These are phyloP conservation scores for Gaeumannomyces sp. DNA, from an alignment of 2,329 filamentous ascomycete species.

Conservation along the genomic window DNA sequence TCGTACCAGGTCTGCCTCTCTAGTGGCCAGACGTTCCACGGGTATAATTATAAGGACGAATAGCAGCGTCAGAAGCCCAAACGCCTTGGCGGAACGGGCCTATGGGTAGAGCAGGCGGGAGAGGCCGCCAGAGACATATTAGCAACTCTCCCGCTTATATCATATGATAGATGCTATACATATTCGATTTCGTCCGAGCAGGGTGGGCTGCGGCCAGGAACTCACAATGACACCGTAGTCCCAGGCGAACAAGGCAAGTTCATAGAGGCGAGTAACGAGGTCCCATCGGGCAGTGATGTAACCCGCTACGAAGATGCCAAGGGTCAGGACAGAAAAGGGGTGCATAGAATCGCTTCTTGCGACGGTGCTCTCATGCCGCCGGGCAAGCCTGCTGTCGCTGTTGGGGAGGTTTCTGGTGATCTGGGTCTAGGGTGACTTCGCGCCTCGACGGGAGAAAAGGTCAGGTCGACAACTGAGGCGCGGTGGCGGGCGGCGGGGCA, in stretches of 20 bases:
- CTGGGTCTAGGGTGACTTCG: not conserved
- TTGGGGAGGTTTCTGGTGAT: not conserved
- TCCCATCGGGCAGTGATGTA: slow-evolving; percentile 99
- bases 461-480: not conserved
- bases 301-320: slow-evolving; percentile 98
- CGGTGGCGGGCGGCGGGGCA: too few relatives aligned
- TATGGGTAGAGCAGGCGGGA: slow-evolving; percentile 28
- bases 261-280: slow-evolving; percentile 92
- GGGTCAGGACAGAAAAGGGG: slow-evolving; percentile 91
- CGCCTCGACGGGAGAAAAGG: not conserved
- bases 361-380: slow-evolving; percentile 37
- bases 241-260: slow-evolving; percentile 95
- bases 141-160: not conserved
- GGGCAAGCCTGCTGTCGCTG: not conserved
- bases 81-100: slow-evolving; percentile 81
- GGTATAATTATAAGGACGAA: slow-evolving; percentile 83
- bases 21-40: slow-evolving; percentile 72
- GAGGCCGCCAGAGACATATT: not conserved
- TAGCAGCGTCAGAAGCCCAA: slow-evolving; percentile 72
- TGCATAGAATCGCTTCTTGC: slow-evolving; percentile 64
- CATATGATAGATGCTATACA: not conserved
- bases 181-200: too few relatives aligned
- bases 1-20: slow-evolving; percentile 74
- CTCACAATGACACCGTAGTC: slow-evolving; percentile 94
- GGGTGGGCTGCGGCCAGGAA: not conserved